A percentile compares a stretch with the other conserved stretches of the same genome.
Evolutionary conservation across 805 yeast genomes (phyloP).

Genomic region (Teunomyces cretensis): DNA sequence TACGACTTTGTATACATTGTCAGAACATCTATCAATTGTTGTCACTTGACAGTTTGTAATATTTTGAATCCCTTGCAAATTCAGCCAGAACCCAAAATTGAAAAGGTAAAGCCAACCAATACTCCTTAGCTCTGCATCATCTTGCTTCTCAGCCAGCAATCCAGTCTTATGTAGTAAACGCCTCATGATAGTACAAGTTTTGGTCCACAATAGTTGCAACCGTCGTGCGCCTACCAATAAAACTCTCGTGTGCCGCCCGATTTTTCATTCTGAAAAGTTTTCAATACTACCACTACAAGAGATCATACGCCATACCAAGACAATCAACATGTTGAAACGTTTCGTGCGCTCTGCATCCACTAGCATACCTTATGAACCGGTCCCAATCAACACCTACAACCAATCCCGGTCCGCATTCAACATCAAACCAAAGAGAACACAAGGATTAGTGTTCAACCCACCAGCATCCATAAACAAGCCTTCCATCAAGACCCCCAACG

Average conservation of each 20-base stretch:
- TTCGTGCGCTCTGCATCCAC: constrained; percentile 11
- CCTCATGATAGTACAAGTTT: too few species aligned
- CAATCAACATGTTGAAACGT: constrained; percentile 6
- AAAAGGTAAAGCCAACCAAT: too few species aligned
- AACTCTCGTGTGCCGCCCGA: constrained; percentile 1
- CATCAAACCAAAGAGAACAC: constrained; percentile 53
- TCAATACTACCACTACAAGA: not conserved
- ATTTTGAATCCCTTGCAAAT: too few species aligned
- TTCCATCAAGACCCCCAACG: constrained; percentile 60
- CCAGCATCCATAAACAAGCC: constrained; percentile 48
- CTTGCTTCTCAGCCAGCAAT: too few species aligned
- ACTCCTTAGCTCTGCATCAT: too few species aligned
- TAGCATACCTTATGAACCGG: constrained; percentile 32
- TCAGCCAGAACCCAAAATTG: too few species aligned
- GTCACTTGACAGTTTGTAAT: too few species aligned
- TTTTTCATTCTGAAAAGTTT: not conserved
- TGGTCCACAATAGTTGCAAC: not conserved
- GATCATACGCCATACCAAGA: not conserved
- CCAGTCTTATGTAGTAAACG: too few species aligned
- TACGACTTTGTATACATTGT: too few species aligned
- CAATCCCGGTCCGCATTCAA: constrained; percentile 63
- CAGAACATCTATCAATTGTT: too few species aligned
- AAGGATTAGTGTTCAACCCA: constrained; percentile 66
- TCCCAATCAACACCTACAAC: constrained; percentile 58
- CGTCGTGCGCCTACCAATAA: not conserved